Base-by-base conservation (phyloP, 2,329 filamentous ascomycete genomes). In the Penicillium oxalicum region DNA sequence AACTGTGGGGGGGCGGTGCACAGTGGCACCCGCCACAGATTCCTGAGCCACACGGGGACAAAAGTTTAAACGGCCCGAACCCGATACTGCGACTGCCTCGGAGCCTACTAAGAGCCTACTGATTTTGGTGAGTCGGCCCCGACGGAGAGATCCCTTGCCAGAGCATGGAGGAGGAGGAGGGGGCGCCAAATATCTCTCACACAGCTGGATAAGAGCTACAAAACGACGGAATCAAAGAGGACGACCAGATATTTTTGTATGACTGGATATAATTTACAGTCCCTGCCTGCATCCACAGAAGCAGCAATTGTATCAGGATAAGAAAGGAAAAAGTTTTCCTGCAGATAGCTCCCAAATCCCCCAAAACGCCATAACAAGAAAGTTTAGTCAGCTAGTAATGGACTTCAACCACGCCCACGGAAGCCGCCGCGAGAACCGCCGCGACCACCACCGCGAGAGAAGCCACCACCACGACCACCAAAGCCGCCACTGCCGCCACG, bases 291-390 rank as follows among this genome's bases (percentile, higher is more conserved):
- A 57, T 48, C 57, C 52, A 54, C 37, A 57, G 51, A 60, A 61
- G 55, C 57, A 62, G 57, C 52, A 59, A 61, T 60, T 65, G 61
- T 60, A 60, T 57, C 59, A 65, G 59, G 59, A 65, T 63, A 61
- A 68, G 64, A 57, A 63, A 61, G 60, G 59, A 64, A 59, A 61
- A 65, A 60, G 62, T 61, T 54, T 66, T 66, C 64, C 62, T 66
- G 61, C 56, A 65, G 62, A 55, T 57, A 68, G 63, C 61, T 66
- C 65, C 68, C 64, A 54, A 60, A 64, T 68, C 67, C 65, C 67
- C 67, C 64, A 60, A 71, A 32, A 72, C 69, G 69, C 69, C 69
- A 54, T 63, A 70, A 69, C 60, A 63, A 70, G 63, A 69, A 63
- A 69, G 61, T 61, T 66, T 56, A 48, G 44, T 54, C 50, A 46